phyloP scores from a whole-genome alignment of 345 rosid genomes.

The Brassica cretica region DNA sequence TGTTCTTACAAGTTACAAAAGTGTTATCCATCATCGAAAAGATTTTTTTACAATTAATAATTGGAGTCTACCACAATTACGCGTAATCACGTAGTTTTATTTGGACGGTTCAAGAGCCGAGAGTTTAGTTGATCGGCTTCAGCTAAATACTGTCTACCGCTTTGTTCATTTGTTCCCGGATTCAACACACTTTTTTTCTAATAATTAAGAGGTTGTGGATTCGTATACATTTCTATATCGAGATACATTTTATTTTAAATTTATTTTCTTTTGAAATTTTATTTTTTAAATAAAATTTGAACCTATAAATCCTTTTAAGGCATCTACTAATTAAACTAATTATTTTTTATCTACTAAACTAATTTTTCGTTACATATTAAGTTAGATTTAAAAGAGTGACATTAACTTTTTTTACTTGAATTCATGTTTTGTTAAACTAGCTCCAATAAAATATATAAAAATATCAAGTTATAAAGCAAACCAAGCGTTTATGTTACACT shows the following conservation, averaged over 20 bases:
- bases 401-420: not conserved
- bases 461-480: not conserved
- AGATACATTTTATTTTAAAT: too few relatives aligned
- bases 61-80: conserved; percentile 26
- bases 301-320: too few relatives aligned
- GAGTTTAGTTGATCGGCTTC: conserved; percentile 27
- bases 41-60: not conserved
- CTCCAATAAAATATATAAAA: not conserved
- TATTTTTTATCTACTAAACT: not conserved
- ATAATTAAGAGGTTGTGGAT: too few relatives aligned
- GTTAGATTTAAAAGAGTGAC: not conserved
- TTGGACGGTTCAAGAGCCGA: conserved; percentile 15
- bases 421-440: not conserved
- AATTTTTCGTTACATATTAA: not conserved
- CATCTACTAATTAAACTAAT: not conserved
- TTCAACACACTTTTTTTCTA: not conserved
- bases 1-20: conserved; percentile 2
- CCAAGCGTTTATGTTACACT: not conserved
- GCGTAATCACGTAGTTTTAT: conserved; percentile 32
- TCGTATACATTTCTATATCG: not conserved
- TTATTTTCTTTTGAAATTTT: too few relatives aligned
- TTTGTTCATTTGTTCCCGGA: not conserved
- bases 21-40: not conserved
- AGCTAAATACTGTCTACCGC: conserved; percentile 13
- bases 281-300: too few relatives aligned